Percentiles rank a stretch among this genome's conserved stretches.
phyloP scores from a whole-genome alignment of 495 filamentous ascomycete genomes.

The Xylaria flabelliformis region DNA sequence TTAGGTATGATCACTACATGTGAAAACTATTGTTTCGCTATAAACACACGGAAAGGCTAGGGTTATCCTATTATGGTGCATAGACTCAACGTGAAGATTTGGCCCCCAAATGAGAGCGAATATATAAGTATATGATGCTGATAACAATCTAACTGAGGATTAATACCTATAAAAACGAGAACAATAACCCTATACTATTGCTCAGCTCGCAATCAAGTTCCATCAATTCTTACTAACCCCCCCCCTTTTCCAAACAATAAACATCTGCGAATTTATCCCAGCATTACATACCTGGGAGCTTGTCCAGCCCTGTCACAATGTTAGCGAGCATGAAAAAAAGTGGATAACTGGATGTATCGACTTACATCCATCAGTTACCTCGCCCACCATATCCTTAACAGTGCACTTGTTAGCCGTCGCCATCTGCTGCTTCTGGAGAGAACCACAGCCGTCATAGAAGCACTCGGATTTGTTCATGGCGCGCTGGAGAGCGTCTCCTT shows the following conservation, averaged over 20 bases:
- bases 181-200: background rate
- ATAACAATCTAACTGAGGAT: constrained; percentile 2
- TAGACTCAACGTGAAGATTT: no score
- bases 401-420: constrained; percentile 51
- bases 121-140: background rate
- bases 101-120: background rate
- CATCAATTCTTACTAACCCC: background rate
- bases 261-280: background rate
- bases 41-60: no score
- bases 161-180: background rate
- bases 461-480: constrained; percentile 50
- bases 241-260: background rate
- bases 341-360: background rate
- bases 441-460: constrained; percentile 53
- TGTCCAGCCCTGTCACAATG: constrained; percentile 12
- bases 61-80: no score
- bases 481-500: constrained; percentile 50
- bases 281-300: constrained; percentile 19
- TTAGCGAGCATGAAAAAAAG: background rate
- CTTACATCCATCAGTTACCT: constrained; percentile 48
- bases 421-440: constrained; percentile 52
- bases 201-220: background rate
- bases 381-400: constrained; percentile 47
- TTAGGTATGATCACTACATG: no score
- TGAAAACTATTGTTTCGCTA: no score